phyloP scores from a whole-genome alignment of 2,329 filamentous ascomycete genomes.

The Pyrenophora graminea region DNA sequence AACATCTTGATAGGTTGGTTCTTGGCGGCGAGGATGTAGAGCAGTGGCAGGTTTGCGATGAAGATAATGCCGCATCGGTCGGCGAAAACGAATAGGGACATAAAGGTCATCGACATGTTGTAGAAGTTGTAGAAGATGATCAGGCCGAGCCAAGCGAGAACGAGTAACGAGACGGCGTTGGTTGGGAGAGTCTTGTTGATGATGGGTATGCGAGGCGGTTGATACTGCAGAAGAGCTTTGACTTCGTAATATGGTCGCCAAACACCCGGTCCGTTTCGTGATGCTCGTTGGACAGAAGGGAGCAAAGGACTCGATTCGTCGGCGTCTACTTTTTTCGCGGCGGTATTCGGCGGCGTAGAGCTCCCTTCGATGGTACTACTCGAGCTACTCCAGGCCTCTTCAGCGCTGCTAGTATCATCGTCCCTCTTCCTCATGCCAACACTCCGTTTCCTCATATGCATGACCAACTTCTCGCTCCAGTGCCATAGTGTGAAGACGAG shows the following conservation, averaged over 20 bases:
- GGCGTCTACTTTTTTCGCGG: constrained; percentile 21
- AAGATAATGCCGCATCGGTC: constrained; percentile 62
- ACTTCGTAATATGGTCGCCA: constrained; percentile 30
- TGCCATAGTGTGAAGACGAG: constrained; percentile 45
- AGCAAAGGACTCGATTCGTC: constrained; percentile 45
- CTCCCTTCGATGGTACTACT: constrained; percentile 47
- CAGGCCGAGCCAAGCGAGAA: constrained; percentile 57
- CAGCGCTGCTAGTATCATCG: constrained; percentile 4
- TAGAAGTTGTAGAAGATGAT: constrained; percentile 65
- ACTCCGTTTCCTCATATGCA: constrained; percentile 18
- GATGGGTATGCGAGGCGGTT: constrained; percentile 61
- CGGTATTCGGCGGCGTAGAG: constrained; percentile 37
- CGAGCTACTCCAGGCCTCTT: constrained; percentile 42
- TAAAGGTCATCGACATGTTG: constrained; percentile 53
- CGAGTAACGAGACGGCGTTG: constrained; percentile 59
- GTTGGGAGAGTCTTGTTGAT: constrained; percentile 62
- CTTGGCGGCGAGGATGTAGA: constrained; percentile 69
- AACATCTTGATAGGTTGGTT: constrained; percentile 66
- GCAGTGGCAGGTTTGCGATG: constrained; percentile 55
- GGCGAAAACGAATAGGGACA: constrained; percentile 61
- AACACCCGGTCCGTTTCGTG: constrained; percentile 4
- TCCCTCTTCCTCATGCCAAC: background rate
- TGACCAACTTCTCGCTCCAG: constrained; percentile 37
- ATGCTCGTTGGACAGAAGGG: constrained; percentile 1
- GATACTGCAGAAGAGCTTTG: constrained; percentile 55